A percentile compares a stretch with the other conserved stretches of the same genome.
phyloP scores from a whole-genome alignment of 306 rosid species.

The Glycine tomentella region DNA sequence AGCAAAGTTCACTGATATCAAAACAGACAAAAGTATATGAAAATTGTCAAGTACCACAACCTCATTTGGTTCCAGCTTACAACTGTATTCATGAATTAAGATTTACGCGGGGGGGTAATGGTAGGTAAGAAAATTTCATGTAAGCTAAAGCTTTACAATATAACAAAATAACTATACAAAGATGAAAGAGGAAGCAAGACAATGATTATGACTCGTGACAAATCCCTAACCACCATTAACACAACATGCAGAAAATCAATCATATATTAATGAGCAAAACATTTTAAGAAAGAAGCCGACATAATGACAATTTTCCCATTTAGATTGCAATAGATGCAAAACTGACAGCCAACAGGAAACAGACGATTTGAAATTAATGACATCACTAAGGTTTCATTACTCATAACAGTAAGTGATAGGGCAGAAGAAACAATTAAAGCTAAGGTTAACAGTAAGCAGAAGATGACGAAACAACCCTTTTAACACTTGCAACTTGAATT shows the following conservation, averaged over 20 bases:
- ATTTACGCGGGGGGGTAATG: background rate
- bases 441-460: slow-evolving; percentile 12
- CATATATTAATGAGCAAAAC: slow-evolving; percentile 26
- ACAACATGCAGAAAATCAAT: slow-evolving; percentile 32
- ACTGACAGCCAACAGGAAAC: slow-evolving; percentile 17
- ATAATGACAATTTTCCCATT: slow-evolving; percentile 33
- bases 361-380: slow-evolving; percentile 22
- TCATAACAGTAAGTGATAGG: slow-evolving; percentile 8
- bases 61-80: slow-evolving; percentile 13
- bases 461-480: slow-evolving; percentile 24
- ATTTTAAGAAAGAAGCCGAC: slow-evolving; percentile 20
- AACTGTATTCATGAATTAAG: background rate
- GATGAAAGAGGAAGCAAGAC: slow-evolving; percentile 40
- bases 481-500: slow-evolving; percentile 20
- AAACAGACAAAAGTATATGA: background rate
- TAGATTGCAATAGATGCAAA: slow-evolving; percentile 39
- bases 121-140: slow-evolving; percentile 18
- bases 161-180: slow-evolving; percentile 4
- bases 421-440: slow-evolving; percentile 22
- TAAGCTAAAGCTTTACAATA: background rate
- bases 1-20: slow-evolving; percentile 20
- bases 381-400: slow-evolving; percentile 9
- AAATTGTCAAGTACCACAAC: background rate
- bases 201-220: slow-evolving; percentile 30
- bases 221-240: slow-evolving; percentile 33